Base-by-base conservation (phyloP, 257 asterid genomes). In the Solanum stenotomum region DNA sequence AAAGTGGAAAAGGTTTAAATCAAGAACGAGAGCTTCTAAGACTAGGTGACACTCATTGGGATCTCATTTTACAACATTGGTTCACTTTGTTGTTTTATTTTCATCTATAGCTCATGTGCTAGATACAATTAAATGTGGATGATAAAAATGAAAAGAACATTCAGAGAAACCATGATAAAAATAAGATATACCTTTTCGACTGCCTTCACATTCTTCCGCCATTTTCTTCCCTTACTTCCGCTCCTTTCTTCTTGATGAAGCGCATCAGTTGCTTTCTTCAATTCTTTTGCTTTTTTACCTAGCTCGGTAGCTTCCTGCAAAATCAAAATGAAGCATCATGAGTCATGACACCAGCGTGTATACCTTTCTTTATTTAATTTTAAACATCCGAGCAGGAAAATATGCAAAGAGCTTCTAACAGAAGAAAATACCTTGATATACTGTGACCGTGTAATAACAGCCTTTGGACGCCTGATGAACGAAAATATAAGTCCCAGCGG, bases 391-490 rank as follows among this genome's bases (percentile, higher is more conserved):
- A 1, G 20, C 44, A 82, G 86, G 44, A 20, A 29, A 49, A 49
- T 29, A 49, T 29, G 86, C 40, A 10, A 85, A 89, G 59, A 87
- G 49, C 52, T 25, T 12, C 38, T 15, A 78, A 22, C 65, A 77
- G 52, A 37, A 56, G 72, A 77, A 89, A 88, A 71, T 91, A 97
- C 99, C 99, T 95, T 97, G 91, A 97, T 97, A 93, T 97, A 97
- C 90, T 97, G 99, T 22, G 99, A 97, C 77, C 99, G 98, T 67
- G 99, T 97, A 77, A 97, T 97, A 84, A 97, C 99, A 89, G 99
- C 99, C 98, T 94, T 97, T 79, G 99, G 99, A 87, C 99, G 98
- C 89, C 99, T 94, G 88, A 96, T 75, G 91, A 97, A 97, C 76
- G 99, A 95, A 92, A 93, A 95, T 89, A 97, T 94, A 81, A 97